Base-by-base conservation (phyloP, 495 filamentous ascomycete species). In the Aspergillus cristatus region DNA sequence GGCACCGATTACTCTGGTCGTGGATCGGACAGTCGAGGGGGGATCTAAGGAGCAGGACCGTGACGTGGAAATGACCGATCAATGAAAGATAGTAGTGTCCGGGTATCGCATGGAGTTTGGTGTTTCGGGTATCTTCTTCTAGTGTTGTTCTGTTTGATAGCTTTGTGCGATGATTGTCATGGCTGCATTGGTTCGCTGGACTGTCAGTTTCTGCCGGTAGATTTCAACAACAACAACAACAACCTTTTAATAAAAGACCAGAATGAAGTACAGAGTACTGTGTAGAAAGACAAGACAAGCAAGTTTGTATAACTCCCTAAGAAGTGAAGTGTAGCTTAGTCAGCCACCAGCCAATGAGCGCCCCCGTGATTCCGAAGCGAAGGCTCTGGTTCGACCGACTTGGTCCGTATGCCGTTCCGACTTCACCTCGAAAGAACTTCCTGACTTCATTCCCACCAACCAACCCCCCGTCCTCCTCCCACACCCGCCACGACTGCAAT, bases 31-130 rank as follows among this genome's bases (percentile, higher is more conserved):
- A 15, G 53, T 55, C 15, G 58, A 60, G 5, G 10, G 7, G 2
- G 17, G 26, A 26, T n/a, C 17, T 6, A 35, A 35, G 12, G 46
- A 46, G 32, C 45, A 46, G 26, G 67, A 71, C 48, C 53, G 51
- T 14, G 81, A 84, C 51, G 72, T 81, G 12, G 63, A 78, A 28
- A 78, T 79, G 75, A 60, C 28, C 12, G 28, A 30, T 14, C 11
- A 30, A 30, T 30, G 12, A 26, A 6, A 6, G 6, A n/a, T n/a
- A n/a, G n/a, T n/a, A n/a, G 38, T 39, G 32, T 16, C 28, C 49
- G 6, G 13, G n/a, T 37, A n/a, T 42, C 2, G 18, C 18, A 45
- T 51, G 52, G 46, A 46, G 46, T 57, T 43, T 41, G 50, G 55
- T 51, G 54, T 54, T 55, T n/a, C n/a, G n/a, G n/a, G n/a, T n/a